Conservation (phyloP, 805 yeast genomes). For the Lipomyces yamanashiensis region DNA sequence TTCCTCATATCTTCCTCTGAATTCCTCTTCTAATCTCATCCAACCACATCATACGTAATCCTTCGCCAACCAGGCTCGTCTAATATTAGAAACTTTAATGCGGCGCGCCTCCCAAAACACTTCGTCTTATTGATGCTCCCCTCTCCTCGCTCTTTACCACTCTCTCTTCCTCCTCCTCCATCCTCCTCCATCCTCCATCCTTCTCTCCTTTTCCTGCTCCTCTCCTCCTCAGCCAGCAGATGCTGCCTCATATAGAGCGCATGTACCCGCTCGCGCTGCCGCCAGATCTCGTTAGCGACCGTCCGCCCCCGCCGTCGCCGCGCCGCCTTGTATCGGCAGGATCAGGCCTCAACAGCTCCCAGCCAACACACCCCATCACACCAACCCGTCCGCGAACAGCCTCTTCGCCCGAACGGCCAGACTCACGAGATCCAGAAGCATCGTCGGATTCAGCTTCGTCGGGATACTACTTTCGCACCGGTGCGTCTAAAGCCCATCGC, state of each 20-base stretch:
- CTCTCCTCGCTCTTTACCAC: background rate
- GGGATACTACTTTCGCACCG: background rate
- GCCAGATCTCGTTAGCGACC: background rate
- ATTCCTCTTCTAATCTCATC: no score
- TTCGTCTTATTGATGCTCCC: no score
- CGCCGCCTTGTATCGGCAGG: background rate
- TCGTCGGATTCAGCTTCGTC: slow-evolving; percentile 1
- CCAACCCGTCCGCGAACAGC: slow-evolving; percentile 4
- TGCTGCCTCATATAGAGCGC: slow-evolving; percentile 21
- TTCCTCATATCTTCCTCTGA: no score
- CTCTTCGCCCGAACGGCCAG: slow-evolving; percentile 2
- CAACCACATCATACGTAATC: no score
- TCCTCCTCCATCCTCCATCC: background rate
- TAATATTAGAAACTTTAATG: no score
- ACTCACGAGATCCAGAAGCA: background rate
- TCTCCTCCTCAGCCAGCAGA: background rate
- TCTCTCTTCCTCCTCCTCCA: background rate
- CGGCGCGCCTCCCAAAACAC: no score
- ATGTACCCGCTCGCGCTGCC: slow-evolving; percentile 19
- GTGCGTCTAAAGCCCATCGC: background rate
- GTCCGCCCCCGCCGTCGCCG: background rate
- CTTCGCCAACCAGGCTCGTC: no score
- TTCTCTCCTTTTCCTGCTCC: background rate
- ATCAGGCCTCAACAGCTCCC: background rate
- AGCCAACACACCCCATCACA: background rate